Conservation (phyloP, 768 basidiomycete genomes). For the Fistulinella prunicolor region DNA sequence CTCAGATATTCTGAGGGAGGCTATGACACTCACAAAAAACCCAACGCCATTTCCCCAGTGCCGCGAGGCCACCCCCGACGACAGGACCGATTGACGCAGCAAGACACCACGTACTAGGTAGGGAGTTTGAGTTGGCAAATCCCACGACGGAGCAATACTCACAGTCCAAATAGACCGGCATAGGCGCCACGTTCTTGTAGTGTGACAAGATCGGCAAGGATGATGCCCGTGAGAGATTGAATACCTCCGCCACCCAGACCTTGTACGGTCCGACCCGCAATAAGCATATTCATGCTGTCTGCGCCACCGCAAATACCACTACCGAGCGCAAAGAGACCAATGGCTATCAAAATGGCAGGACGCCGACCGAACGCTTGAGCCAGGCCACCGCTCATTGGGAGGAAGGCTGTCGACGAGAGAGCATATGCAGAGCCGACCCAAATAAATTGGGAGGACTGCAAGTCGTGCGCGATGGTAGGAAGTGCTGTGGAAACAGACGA, state of each 20-base stretch:
- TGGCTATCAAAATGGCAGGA: slow-evolving; percentile 28
- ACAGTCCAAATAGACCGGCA: slow-evolving; percentile 37
- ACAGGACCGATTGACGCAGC: slow-evolving; percentile 35
- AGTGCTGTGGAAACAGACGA: background rate
- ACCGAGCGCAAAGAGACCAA: slow-evolving; percentile 41
- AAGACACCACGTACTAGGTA: slow-evolving; percentile 33
- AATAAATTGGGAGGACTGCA: background rate
- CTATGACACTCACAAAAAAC: slow-evolving; percentile 33
- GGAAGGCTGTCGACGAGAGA: slow-evolving; percentile 37
- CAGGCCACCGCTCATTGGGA: slow-evolving; percentile 40
- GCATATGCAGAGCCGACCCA: slow-evolving; percentile 33
- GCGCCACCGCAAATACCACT: slow-evolving; percentile 42
- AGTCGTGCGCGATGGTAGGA: background rate
- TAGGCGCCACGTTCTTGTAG: slow-evolving; percentile 43
- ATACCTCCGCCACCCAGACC: slow-evolving; percentile 42
- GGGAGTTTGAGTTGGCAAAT: background rate
- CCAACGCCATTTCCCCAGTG: slow-evolving; percentile 38
- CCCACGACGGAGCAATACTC: slow-evolving; percentile 1
- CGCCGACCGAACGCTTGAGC: slow-evolving; percentile 41
- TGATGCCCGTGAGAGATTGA: slow-evolving; percentile 37
- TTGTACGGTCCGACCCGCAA: slow-evolving; percentile 41
- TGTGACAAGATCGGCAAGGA: slow-evolving; percentile 46
- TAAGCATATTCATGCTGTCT: slow-evolving; percentile 39
- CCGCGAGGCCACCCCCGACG: slow-evolving; percentile 35
- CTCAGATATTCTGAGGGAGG: background rate